These are phyloP conservation scores for Penicillium psychrosexuale DNA, from an alignment of 2,329 filamentous ascomycete species.

Conservation along the genomic window DNA sequence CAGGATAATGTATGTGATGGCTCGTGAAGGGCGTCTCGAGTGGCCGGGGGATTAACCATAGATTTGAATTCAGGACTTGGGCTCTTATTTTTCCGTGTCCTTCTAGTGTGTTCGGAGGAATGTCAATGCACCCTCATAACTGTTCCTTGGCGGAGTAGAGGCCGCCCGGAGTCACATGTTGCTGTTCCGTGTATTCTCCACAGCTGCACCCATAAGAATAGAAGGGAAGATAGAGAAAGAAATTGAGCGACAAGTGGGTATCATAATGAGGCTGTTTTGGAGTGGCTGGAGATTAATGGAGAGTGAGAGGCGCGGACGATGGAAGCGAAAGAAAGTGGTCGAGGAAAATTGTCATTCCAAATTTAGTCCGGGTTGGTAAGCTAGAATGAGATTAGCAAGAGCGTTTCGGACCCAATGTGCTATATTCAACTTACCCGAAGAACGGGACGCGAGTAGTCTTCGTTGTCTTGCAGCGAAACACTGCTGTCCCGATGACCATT, in stretches of 20 bases:
- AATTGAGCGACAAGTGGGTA: slow-evolving; percentile 37
- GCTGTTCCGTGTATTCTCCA: neutral
- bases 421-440: slow-evolving; percentile 37
- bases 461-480: slow-evolving; percentile 47
- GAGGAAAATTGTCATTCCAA: slow-evolving; percentile 7
- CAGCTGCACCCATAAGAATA: slow-evolving; percentile 11
- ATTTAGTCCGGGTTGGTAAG: slow-evolving; percentile 37
- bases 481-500: slow-evolving; percentile 44
- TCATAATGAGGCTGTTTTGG: slow-evolving; percentile 38
- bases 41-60: slow-evolving; percentile 5
- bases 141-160: neutral
- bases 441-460: slow-evolving; percentile 48
- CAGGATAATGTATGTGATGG: slow-evolving; percentile 16
- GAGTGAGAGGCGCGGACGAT: slow-evolving; percentile 16
- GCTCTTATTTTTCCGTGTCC: slow-evolving; percentile 10
- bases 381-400: slow-evolving; percentile 24
- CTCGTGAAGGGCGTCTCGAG: slow-evolving; percentile 14
- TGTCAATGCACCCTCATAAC: neutral
- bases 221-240: slow-evolving; percentile 19
- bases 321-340: slow-evolving; percentile 13
- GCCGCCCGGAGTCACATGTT: slow-evolving; percentile 1
- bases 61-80: slow-evolving; percentile 5
- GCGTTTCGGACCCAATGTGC: neutral
- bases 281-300: slow-evolving; percentile 28
- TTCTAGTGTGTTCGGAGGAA: neutral